Conservation (phyloP, 345 rosid genomes). For the Dimocarpus longan region DNA sequence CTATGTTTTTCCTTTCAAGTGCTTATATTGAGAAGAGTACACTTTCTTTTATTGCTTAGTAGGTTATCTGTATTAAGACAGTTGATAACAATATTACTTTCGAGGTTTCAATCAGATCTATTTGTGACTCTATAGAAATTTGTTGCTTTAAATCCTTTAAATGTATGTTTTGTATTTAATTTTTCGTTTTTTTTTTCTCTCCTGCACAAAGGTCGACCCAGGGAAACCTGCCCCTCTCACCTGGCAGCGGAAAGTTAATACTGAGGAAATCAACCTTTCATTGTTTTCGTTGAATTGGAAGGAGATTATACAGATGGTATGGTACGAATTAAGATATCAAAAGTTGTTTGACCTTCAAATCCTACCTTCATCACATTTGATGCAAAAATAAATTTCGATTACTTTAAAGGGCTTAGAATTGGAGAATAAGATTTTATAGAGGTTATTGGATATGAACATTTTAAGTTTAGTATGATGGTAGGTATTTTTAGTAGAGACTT, state of each 20-base stretch:
- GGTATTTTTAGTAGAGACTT: no score
- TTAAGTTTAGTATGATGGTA: no score
- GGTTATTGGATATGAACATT: no score
- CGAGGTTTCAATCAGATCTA: not conserved
- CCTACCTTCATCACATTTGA: not conserved
- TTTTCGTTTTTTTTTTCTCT: constrained; percentile 15
- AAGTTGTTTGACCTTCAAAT: not conserved
- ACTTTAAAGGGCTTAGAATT: no score
- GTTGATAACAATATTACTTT: not conserved
- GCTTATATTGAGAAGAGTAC: not conserved
- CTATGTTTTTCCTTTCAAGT: not conserved
- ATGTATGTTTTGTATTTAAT: not conserved
- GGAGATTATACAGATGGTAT: constrained; percentile 68
- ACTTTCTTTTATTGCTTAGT: not conserved
- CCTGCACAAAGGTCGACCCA: constrained; percentile 52
- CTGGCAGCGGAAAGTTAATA: constrained; percentile 61
- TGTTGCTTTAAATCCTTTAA: constrained; percentile 1
- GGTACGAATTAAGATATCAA: constrained; percentile 6
- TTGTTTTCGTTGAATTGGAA: constrained; percentile 48
- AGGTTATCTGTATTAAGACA: not conserved
- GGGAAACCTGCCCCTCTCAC: constrained; percentile 58
- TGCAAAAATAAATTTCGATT: no score
- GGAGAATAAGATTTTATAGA: no score
- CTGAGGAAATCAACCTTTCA: constrained; percentile 35
- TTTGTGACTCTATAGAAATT: not conserved